A percentile compares a stretch with the other conserved stretches of the same genome.
Evolutionary conservation across 2,329 filamentous ascomycete species (phyloP).

Genomic region (Colletotrichum salicis): DNA sequence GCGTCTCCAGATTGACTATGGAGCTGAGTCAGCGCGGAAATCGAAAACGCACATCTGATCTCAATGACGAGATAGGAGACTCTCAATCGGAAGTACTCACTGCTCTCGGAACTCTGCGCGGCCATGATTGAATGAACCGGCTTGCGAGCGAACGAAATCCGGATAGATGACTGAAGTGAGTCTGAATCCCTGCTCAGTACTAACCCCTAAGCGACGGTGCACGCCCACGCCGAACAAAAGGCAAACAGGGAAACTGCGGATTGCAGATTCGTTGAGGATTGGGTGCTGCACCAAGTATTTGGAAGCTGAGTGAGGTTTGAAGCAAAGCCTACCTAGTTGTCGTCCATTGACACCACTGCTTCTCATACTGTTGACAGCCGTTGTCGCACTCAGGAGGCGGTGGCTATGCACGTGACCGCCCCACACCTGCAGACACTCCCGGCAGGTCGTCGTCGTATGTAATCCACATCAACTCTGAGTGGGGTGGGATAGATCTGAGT

Average conservation of each 20-base stretch:
- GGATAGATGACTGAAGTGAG: not conserved
- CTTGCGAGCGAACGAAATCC: not conserved
- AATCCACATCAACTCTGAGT: not conserved
- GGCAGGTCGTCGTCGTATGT: not conserved
- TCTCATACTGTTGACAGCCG: not conserved
- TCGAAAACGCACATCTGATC: too few relatives aligned
- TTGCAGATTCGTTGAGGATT: not conserved
- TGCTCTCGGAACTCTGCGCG: constrained; percentile 29
- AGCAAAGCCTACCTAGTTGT: not conserved
- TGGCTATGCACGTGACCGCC: not conserved
- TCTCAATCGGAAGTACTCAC: constrained; percentile 3
- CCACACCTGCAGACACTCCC: not conserved
- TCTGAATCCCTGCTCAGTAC: not conserved
- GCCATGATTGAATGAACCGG: constrained; percentile 13
- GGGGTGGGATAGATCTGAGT: too few relatives aligned
- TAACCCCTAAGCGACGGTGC: not conserved
- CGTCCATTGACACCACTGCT: not conserved
- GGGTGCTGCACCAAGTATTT: not conserved
- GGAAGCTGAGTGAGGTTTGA: not conserved
- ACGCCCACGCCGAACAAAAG: not conserved
- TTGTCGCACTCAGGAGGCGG: not conserved
- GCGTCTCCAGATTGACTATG: constrained; percentile 74
- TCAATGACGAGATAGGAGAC: not conserved
- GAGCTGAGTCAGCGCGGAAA: not conserved
- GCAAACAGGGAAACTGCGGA: not conserved